Percentiles rank a stretch among this genome's conserved stretches.
These are phyloP conservation scores for Backusella westeae DNA, from an alignment of 192 early-diverging fungal genomes.

Conservation along the genomic window DNA sequence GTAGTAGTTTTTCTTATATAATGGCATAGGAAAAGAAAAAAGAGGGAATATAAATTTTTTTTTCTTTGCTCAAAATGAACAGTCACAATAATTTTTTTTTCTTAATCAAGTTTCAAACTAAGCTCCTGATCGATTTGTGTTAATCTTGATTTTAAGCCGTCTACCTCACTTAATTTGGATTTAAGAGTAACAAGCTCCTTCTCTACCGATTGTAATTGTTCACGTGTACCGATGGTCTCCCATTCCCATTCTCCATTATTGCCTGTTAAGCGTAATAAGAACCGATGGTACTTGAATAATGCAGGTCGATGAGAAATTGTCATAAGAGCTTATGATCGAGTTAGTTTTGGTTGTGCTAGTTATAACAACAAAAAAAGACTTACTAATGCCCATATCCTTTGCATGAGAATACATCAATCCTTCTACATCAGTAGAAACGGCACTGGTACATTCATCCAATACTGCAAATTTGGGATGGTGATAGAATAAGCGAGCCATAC, in stretches of 20 bases:
- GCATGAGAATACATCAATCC: constrained; percentile 85
- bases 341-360: neutral
- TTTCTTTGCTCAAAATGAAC: neutral
- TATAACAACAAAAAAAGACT: neutral
- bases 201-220: constrained; percentile 80
- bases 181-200: constrained; percentile 82
- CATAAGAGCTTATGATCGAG: constrained; percentile 56
- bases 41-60: neutral
- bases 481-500: constrained; percentile 96
- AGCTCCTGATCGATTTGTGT: constrained; percentile 53
- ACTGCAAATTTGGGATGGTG: constrained; percentile 94
- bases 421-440: constrained; percentile 94
- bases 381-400: constrained; percentile 78
- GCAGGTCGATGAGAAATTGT: constrained; percentile 95
- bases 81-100: constrained; percentile 4
- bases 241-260: constrained; percentile 84
- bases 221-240: constrained; percentile 76
- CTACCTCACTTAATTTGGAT: constrained; percentile 49
- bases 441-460: constrained; percentile 88
- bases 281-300: constrained; percentile 95
- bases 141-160: constrained; percentile 42
- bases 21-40: neutral
- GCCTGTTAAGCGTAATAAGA: constrained; percentile 87
- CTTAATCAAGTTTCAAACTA: constrained; percentile 32
- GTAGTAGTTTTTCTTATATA: constrained; percentile 1